Evolutionary conservation across 2,329 filamentous ascomycete species (phyloP).

Genomic region (Harringtonia aguacate): DNA sequence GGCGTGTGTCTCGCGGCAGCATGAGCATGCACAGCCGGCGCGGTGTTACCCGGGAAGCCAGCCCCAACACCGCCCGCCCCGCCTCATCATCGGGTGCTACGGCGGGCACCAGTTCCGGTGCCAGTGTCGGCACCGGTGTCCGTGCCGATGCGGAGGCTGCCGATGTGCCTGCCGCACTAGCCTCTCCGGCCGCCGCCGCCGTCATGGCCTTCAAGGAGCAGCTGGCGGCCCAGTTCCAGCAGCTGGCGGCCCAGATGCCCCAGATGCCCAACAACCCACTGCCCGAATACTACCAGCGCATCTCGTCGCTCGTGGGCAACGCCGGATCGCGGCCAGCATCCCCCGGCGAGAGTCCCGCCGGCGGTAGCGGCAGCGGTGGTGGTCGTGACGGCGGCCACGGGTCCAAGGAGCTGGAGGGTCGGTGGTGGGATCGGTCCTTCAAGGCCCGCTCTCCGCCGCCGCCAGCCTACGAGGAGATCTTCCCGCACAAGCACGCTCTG

Average conservation of each 20-base stretch:
- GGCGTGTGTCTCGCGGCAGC: not conserved
- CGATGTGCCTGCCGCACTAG: conserved; percentile 26
- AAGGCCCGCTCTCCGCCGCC: conserved; percentile 43
- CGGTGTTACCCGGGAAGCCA: conserved; percentile 10
- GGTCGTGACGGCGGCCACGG: conserved; percentile 22
- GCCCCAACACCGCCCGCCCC: conserved; percentile 10
- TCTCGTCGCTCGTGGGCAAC: conserved; percentile 53
- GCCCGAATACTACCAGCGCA: conserved; percentile 57
- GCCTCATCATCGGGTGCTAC: not conserved
- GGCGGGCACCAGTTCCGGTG: conserved; percentile 8
- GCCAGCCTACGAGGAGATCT: conserved; percentile 73
- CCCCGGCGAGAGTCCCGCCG: conserved; percentile 24
- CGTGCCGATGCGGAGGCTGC: no score
- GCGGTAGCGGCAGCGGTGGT: conserved; percentile 28
- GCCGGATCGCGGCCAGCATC: conserved; percentile 29
- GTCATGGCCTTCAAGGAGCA: conserved; percentile 65
- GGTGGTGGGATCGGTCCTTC: conserved; percentile 58
- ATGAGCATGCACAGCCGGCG: conserved; percentile 9
- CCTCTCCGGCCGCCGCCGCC: conserved; percentile 49
- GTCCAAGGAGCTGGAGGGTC: conserved; percentile 37
- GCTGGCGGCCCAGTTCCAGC: conserved; percentile 61
- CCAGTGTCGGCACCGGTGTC: no score
- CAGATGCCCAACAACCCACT: conserved; percentile 28
- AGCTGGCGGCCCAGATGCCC: conserved; percentile 51
- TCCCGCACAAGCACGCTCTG: conserved; percentile 30